A percentile compares a stretch with the other conserved stretches of the same genome.
Conservation (phyloP, 306 rosid genomes). For the Cucurbita maxima region DNA sequence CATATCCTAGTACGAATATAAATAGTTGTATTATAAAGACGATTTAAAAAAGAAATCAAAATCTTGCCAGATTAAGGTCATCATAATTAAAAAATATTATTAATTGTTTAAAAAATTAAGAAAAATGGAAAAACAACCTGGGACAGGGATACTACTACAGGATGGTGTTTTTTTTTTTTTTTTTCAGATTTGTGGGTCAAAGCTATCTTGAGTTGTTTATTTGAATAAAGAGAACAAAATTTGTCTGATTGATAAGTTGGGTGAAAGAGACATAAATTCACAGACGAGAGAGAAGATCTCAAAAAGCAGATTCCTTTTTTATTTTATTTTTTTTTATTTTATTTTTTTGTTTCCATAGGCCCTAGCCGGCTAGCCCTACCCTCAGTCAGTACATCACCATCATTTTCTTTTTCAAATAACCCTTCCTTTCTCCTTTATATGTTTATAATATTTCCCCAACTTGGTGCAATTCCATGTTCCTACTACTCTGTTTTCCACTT, state of each 20-base stretch:
- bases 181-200: slow-evolving; percentile 84
- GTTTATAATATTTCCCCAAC: slow-evolving; percentile 1
- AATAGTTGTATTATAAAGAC: too few relatives aligned
- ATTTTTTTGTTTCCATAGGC: slow-evolving; percentile 1
- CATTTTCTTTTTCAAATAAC: neutral
- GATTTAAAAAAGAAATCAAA: too few relatives aligned
- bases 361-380: neutral
- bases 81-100: too few relatives aligned
- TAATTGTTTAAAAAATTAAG: too few relatives aligned
- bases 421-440: neutral
- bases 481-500: neutral
- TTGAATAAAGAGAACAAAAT: slow-evolving; percentile 27
- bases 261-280: slow-evolving; percentile 66
- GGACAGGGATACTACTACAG: neutral
- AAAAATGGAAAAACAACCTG: neutral
- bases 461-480: slow-evolving; percentile 6
- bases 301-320: slow-evolving; percentile 61
- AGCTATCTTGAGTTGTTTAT: slow-evolving; percentile 32
- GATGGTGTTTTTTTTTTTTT: neutral
- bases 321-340: neutral
- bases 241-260: slow-evolving; percentile 43
- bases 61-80: too few relatives aligned
- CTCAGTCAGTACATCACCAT: too few relatives aligned
- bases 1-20: too few relatives aligned
- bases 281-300: slow-evolving; percentile 10